A percentile compares a stretch with the other conserved stretches of the same genome.
Evolutionary conservation across 2,329 filamentous ascomycete species (phyloP).

Genomic region (Fusarium guadeloupense): DNA sequence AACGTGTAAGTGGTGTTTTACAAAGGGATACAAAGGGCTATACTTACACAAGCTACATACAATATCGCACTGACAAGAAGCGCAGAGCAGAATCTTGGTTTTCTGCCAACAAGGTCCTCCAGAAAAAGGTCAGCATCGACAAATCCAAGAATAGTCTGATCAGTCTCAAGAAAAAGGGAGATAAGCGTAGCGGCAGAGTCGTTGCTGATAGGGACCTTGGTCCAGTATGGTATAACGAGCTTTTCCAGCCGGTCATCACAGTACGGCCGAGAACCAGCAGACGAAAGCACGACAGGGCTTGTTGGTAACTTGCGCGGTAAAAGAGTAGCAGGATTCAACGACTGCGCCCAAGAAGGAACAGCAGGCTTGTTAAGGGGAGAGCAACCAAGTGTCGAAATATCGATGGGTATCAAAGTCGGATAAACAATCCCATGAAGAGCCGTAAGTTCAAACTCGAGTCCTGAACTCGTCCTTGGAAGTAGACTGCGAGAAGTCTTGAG

Average conservation of each 20-base stretch:
- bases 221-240: conserved; percentile 1
- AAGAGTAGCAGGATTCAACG: neutral
- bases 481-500: neutral
- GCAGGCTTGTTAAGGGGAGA: neutral
- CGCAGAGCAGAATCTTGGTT: neutral
- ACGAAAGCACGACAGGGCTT: neutral
- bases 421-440: neutral
- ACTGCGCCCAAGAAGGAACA: neutral
- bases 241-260: neutral
- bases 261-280: neutral
- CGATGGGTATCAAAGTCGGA: conserved; percentile 2
- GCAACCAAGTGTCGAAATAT: neutral
- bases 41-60: conserved; percentile 2
- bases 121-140: neutral
- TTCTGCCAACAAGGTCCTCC: neutral
- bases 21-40: neutral
- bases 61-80: conserved; percentile 3
- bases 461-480: neutral
- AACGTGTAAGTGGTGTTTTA: neutral
- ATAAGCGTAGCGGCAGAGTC: neutral
- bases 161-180: conserved; percentile 1
- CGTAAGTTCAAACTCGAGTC: conserved; percentile 7
- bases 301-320: neutral
- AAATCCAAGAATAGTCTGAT: conserved; percentile 3
- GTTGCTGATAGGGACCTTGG: conserved; percentile 2